Evolutionary conservation across 2,329 filamentous ascomycete species (phyloP).

Genomic region (Pestalotiopsis sp.): DNA sequence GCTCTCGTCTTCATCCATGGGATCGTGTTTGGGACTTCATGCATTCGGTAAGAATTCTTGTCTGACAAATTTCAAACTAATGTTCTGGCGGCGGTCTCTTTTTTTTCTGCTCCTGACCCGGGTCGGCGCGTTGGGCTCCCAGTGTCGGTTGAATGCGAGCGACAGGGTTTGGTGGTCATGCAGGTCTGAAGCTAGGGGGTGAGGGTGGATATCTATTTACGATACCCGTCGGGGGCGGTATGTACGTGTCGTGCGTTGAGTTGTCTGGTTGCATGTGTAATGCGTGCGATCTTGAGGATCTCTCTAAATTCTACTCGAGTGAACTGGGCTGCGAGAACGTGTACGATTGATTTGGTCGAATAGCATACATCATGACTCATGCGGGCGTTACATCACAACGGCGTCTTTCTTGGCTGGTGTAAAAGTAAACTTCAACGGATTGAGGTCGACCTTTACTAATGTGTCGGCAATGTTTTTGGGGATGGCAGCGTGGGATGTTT

Average conservation of each 20-base stretch:
- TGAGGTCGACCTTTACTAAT: neutral
- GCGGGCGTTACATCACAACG: neutral
- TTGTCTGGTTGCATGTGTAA: neutral
- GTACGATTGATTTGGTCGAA: neutral
- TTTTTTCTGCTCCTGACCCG: neutral
- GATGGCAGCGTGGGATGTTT: neutral
- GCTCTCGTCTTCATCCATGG: constrained; percentile 13
- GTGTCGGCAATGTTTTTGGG: neutral
- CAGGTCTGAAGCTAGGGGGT: neutral
- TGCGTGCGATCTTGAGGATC: neutral
- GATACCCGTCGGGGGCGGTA: neutral
- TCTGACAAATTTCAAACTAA: neutral
- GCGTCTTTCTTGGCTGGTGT: neutral
- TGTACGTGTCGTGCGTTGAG: neutral
- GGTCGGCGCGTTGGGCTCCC: neutral
- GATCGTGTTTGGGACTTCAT: neutral
- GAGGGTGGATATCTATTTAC: neutral
- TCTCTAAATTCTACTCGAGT: neutral
- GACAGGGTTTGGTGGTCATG: neutral
- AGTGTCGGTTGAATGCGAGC: neutral
- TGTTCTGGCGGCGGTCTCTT: neutral
- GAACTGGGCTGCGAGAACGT: neutral
- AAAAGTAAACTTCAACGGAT: neutral
- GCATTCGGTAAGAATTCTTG: neutral
- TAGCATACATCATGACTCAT: neutral